phyloP scores from a whole-genome alignment of 2,329 filamentous ascomycete species.

The Epichloe scottii region DNA sequence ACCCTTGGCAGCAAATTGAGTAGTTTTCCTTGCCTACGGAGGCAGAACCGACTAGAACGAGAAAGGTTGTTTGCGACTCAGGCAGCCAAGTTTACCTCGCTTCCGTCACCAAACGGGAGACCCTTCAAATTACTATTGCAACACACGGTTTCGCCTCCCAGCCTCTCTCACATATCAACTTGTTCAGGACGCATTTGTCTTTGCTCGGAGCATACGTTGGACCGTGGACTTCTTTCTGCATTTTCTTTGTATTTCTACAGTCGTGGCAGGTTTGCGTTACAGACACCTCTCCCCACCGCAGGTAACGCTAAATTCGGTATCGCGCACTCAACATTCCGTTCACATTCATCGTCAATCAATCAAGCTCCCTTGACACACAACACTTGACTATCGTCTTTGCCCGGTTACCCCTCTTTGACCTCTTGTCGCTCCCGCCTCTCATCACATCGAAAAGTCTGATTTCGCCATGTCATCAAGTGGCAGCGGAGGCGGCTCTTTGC shows the following conservation, averaged over 20 bases:
- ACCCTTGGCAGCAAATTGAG: background rate
- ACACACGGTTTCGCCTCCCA: too few relatives aligned
- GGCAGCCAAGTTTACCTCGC: slow-evolving; percentile 18
- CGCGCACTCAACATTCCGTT: background rate
- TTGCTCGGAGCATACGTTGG: too few relatives aligned
- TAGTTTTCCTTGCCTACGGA: background rate
- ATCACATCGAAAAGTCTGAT: background rate
- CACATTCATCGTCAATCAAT: background rate
- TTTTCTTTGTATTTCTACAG: too few relatives aligned
- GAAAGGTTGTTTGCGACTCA: slow-evolving; percentile 21
- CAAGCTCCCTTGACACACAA: background rate
- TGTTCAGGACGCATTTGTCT: too few relatives aligned
- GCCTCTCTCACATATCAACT: too few relatives aligned
- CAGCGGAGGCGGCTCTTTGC: slow-evolving; percentile 26
- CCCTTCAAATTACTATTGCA: background rate
- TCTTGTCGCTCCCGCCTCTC: background rate
- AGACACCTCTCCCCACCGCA: too few relatives aligned
- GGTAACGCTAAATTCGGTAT: too few relatives aligned
- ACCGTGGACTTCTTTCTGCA: too few relatives aligned
- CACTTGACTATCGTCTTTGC: background rate
- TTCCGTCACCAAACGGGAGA: background rate
- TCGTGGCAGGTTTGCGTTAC: too few relatives aligned
- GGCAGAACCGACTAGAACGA: slow-evolving; percentile 7
- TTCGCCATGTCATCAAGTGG: slow-evolving; percentile 37
- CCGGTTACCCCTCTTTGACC: background rate